These are phyloP conservation scores for Funneliformis geosporum DNA, from an alignment of 192 early-diverging fungal genomes.

Conservation along the genomic window DNA sequence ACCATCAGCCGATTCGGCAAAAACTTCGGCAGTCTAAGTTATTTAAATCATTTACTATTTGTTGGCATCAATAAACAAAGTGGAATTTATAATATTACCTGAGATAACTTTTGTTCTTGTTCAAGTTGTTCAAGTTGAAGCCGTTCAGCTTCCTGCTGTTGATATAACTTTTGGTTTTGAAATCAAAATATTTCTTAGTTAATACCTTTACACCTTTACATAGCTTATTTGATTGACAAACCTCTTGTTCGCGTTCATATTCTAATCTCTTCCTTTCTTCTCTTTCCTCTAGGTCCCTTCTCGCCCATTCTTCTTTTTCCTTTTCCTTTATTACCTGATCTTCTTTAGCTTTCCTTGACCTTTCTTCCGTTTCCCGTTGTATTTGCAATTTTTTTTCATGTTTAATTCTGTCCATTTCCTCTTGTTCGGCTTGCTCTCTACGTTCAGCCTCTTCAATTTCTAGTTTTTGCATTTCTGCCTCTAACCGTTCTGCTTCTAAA, in stretches of 20 bases:
- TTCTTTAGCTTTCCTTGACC: slow-evolving; percentile 30
- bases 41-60: too few species aligned
- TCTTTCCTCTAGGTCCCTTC: slow-evolving; percentile 45
- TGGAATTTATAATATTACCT: neutral
- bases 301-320: slow-evolving; percentile 34
- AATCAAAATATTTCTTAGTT: too few species aligned
- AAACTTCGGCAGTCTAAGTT: neutral
- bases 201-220: neutral
- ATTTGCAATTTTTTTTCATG: slow-evolving; percentile 33
- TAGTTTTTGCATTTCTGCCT: slow-evolving; percentile 34
- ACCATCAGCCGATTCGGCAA: slow-evolving; percentile 34
- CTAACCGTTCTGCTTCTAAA: slow-evolving; percentile 25
- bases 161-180: neutral
- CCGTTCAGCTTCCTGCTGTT: neutral
- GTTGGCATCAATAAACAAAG: neutral
- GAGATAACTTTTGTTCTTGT: neutral
- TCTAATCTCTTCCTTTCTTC: slow-evolving; percentile 34
- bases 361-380: slow-evolving; percentile 43
- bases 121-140: neutral
- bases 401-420: slow-evolving; percentile 36
- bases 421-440: slow-evolving; percentile 33
- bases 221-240: slow-evolving; percentile 1
- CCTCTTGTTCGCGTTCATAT: slow-evolving; percentile 27
- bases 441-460: slow-evolving; percentile 24
- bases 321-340: slow-evolving; percentile 35